These are phyloP conservation scores for Hibiscus mutabilis DNA, from an alignment of 345 rosid species.

Conservation along the genomic window DNA sequence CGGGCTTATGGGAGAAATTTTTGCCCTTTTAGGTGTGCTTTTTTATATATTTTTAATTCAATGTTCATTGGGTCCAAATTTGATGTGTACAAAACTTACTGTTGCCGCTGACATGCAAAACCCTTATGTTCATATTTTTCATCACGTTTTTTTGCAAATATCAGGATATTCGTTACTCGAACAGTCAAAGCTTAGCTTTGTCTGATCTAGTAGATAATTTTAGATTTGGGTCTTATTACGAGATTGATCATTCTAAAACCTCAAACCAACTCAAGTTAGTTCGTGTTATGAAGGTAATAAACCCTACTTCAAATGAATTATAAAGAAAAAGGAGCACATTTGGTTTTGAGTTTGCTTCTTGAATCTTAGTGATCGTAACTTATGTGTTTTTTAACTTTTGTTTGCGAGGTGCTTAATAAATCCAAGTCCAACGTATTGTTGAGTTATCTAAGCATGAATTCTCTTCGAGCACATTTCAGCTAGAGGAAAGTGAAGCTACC, in stretches of 20 bases:
- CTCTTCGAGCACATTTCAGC: constrained; percentile 46
- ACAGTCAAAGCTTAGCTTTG: not conserved
- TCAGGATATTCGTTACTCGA: too few relatives aligned
- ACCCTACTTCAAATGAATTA: not conserved
- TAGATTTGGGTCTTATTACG: constrained; percentile 55
- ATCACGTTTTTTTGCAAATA: too few relatives aligned
- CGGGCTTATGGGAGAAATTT: too few relatives aligned
- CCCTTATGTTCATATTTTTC: too few relatives aligned
- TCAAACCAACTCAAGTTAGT: constrained; percentile 54
- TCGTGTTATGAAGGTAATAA: constrained; percentile 61
- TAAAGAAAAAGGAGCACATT: not conserved
- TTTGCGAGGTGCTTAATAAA: constrained; percentile 61
- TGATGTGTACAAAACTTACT: too few relatives aligned
- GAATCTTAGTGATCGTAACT: too few relatives aligned
- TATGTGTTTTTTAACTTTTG: not conserved
- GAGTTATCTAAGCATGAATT: constrained; percentile 58
- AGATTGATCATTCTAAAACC: constrained; percentile 47
- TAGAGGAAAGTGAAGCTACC: constrained; percentile 41
- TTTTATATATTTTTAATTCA: too few relatives aligned
- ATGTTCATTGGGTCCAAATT: too few relatives aligned
- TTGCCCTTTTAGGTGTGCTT: too few relatives aligned
- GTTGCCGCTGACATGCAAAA: not conserved
- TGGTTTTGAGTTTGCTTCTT: not conserved
- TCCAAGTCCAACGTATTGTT: constrained; percentile 41
- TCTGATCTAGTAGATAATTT: constrained; percentile 45